Conservation (phyloP, 805 yeast genomes). For the Wickerhamiella slavikovae region DNA sequence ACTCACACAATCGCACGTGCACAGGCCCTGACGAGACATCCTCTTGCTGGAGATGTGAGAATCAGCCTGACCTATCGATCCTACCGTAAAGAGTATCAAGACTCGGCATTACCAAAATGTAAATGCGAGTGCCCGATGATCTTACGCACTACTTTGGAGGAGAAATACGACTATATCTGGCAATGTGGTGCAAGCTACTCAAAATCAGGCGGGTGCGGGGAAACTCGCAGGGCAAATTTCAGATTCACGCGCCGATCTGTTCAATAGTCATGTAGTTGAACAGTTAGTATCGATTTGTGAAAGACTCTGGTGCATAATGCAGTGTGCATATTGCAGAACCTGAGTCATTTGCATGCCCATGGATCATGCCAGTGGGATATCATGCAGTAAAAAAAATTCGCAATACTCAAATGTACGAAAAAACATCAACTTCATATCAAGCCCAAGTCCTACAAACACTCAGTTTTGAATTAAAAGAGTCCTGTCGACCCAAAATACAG, state of each 20-base stretch:
- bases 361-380: too few relatives aligned
- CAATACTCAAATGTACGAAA: too few relatives aligned
- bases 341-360: too few relatives aligned
- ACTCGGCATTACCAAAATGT: conserved; percentile 24
- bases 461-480: too few relatives aligned
- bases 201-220: conserved; percentile 11
- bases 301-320: neutral
- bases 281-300: neutral
- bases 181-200: conserved; percentile 26
- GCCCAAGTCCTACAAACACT: too few relatives aligned
- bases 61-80: conserved; percentile 48
- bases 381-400: too few relatives aligned
- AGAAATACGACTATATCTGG: conserved; percentile 37
- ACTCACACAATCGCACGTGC: conserved; percentile 42
- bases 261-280: neutral
- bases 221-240: neutral
- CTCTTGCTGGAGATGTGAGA: conserved; percentile 28
- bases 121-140: conserved; percentile 26
- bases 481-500: too few relatives aligned
- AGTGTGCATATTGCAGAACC: neutral
- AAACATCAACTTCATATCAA: too few relatives aligned
- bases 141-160: conserved; percentile 33
- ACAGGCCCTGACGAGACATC: conserved; percentile 23
- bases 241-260: neutral
- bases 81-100: conserved; percentile 22